Conservation (phyloP, 73 alveolate species). For the Breviolum minutum region DNA sequence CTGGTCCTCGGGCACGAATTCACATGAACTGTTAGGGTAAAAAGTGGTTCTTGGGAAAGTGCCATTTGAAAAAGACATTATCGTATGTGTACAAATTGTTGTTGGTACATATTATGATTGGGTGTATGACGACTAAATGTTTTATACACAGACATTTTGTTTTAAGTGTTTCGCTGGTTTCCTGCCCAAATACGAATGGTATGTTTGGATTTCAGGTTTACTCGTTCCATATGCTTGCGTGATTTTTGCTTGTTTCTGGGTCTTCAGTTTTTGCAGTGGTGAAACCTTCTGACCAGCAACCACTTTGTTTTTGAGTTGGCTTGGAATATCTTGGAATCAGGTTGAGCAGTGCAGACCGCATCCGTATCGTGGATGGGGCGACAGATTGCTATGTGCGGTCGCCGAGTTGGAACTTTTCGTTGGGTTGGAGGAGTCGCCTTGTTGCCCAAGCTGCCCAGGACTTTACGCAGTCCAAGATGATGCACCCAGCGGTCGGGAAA, state of each 20-base stretch:
- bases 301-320: no score
- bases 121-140: no score
- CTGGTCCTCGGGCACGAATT: not conserved
- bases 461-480: slow-evolving; percentile 19
- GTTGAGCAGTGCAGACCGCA: slow-evolving; percentile 71
- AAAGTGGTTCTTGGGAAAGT: no score
- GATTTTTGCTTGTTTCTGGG: no score
- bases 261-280: not conserved
- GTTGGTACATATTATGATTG: no score
- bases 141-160: no score
- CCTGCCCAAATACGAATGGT: no score
- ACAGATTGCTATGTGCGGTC: slow-evolving; percentile 56
- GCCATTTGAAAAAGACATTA: no score
- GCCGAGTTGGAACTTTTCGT: not conserved
- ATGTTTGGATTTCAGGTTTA: not conserved
- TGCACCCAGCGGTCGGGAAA: slow-evolving; percentile 48
- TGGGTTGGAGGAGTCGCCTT: not conserved
- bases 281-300: not conserved
- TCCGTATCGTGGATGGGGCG: slow-evolving; percentile 53
- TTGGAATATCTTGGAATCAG: not conserved
- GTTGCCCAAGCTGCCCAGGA: slow-evolving; percentile 1
- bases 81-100: no score
- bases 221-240: no score
- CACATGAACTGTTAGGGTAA: not conserved
- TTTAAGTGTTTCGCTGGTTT: no score